Evolutionary conservation across 2,329 filamentous ascomycete species (phyloP), one percentile per base, ranked within the genome.

Genomic region (Calycina marina): DNA sequence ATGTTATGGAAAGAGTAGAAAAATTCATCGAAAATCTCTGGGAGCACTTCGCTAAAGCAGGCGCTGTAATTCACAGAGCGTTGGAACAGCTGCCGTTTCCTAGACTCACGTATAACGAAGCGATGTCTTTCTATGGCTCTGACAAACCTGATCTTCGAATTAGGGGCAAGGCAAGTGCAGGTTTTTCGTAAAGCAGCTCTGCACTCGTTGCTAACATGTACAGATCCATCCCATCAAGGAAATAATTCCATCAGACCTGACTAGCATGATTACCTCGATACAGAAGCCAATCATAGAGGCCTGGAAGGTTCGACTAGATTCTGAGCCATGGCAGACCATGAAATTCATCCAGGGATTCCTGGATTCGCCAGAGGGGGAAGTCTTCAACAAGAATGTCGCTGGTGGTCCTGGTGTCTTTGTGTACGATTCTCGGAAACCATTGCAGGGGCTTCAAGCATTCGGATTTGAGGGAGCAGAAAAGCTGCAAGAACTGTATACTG

Each of bases 111-210:
- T 98, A 96, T 49, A 55, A 78, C 18, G 63, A 80, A 24, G 79
- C 78, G 12, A 96, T 98, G 76, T 59, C 67, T 1, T 61, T 58
- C 3, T 93, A 86, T 48, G 90, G 90, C 8, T 80, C 74, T 4
- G 90, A 98, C 56, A 98, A 98, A 55, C 90, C 90, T 4, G 90
- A 98, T 50, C 59, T 88, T 6, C 72, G 90, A 12, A 77, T 86
- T 22, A 69, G 71, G 1, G 75, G 73, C 15, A 58, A 69, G 48
- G 76, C 81, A 52, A 32, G 61, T 3, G 10, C 6, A 9, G 10
- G 0, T 10, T 52, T 4, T 2, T n/a, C n/a, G n/a, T n/a, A n/a
- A n/a, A 3, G 25, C 4, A 9, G 5, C 2, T 14, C 17, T 14
- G 4, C 4, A 25, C 1, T 18, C 17, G 11, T 6, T 18, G 15